Base-by-base conservation (phyloP, 2,329 filamentous ascomycete species). In the Xylariaceae sp. region DNA sequence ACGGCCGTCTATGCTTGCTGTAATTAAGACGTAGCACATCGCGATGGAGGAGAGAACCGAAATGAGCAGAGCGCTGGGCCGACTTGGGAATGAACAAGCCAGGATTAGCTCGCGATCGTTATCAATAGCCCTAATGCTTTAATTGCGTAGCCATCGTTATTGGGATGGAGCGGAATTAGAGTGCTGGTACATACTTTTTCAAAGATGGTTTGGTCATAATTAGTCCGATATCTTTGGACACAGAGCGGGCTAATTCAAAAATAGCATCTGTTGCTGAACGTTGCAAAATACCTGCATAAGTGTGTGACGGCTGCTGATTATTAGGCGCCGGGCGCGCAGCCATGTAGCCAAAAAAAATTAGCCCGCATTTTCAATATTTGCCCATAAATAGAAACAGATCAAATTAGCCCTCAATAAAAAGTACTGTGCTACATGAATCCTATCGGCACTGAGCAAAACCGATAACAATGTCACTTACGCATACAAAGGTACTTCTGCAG, bases 191-290 rank as follows among this genome's bases (percentile, higher is more conserved):
- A 15, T n/a, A 33, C 47, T 43, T 41, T 21, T 9, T 16, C n/a
- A 24, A 37, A 11, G 11, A 18, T 18, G 20, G 27, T n/a, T 29
- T 39, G 33, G 18, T 52, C 62, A 59, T 62, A 63, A 67, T 68
- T 68, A 67, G 55, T 48, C 62, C 56, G 42, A 10, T 13, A 45
- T 41, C 11, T 3, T 9, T 18, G 10, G 32, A 13, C n/a, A 43
- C 2, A 49, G 49, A 30, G 37, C 42, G 64, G 65, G 65, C 49
- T 62, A 68, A 67, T 61, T 64, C 59, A 67, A 67, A 68, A 69
- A 69, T 69, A 69, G 66, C 62, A 66, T 37, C 49, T 27, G 47
- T 50, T 57, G 51, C 35, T 53, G 24, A 41, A 63, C 47, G 33
- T 60, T 50, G 53, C 53, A 57, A 60, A 55, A 61, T 58, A 53